phyloP scores from a whole-genome alignment of 768 basidiomycete species.

The Epithele typhae region DNA sequence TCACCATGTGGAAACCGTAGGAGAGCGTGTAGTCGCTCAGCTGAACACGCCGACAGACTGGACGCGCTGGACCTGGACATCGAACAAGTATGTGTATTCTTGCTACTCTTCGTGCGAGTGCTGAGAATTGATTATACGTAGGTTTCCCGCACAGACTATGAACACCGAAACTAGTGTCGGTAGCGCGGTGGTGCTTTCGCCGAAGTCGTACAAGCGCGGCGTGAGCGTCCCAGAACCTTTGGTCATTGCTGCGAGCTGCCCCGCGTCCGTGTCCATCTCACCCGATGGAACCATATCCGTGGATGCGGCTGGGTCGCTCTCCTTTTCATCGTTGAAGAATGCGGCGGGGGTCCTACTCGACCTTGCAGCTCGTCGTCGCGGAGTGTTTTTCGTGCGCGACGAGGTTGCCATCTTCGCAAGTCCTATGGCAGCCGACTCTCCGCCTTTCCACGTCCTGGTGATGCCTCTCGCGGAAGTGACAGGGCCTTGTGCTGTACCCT shows the following conservation, averaged over 20 bases:
- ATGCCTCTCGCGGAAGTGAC: conserved; percentile 5
- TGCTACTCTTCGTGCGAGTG: too few species aligned
- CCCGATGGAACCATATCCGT: conserved; percentile 9
- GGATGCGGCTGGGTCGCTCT: not conserved
- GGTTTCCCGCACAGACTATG: not conserved
- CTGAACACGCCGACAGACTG: conserved; percentile 14
- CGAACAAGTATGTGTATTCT: too few species aligned
- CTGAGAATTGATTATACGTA: too few species aligned
- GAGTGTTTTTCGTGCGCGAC: not conserved
- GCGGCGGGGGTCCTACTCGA: conserved; percentile 2
- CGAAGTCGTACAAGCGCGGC: conserved; percentile 5
- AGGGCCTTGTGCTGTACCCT: not conserved
- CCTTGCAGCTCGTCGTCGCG: not conserved
- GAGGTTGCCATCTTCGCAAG: conserved; percentile 1
- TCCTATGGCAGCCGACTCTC: not conserved
- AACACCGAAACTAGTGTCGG: not conserved
- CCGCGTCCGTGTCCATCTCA: conserved; percentile 8
- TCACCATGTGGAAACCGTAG: conserved; percentile 1
- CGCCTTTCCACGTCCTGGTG: conserved; percentile 5
- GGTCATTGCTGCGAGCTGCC: conserved; percentile 11
- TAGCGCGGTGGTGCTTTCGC: conserved; percentile 8
- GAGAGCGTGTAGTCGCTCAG: conserved; percentile 7
- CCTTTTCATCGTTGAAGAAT: conserved; percentile 9
- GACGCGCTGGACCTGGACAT: conserved; percentile 16
- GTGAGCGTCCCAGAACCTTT: conserved; percentile 11